Percentiles rank a stretch among this genome's conserved stretches.
These are phyloP conservation scores for Neoconidiobolus thromboides DNA, from an alignment of 371 early-diverging fungal genomes.

Conservation along the genomic window DNA sequence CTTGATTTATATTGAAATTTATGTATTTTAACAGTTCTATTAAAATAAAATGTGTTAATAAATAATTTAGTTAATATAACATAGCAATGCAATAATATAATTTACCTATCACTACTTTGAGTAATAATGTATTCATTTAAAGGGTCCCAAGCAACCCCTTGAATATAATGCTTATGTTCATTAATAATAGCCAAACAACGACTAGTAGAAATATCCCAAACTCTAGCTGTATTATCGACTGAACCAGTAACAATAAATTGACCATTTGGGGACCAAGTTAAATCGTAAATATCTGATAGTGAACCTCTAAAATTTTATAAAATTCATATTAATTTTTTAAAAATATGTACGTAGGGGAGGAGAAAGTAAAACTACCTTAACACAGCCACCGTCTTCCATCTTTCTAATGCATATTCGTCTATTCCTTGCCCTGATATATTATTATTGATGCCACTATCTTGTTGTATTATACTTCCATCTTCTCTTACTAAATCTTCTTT, in stretches of 20 bases:
- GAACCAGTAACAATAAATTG: constrained; percentile 70
- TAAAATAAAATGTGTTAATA: not conserved
- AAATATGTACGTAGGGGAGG: not conserved
- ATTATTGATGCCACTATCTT: not conserved
- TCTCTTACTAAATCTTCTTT: constrained; percentile 28
- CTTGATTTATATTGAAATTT: constrained; percentile 2
- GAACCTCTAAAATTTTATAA: constrained; percentile 26
- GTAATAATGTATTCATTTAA: constrained; percentile 68
- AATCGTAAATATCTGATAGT: constrained; percentile 68
- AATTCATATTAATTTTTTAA: constrained; percentile 4
- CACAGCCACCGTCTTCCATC: constrained; percentile 30
- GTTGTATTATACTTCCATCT: constrained; percentile 8
- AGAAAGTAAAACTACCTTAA: constrained; percentile 15
- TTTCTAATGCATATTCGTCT: constrained; percentile 21
- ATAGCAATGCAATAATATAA: constrained; percentile 8
- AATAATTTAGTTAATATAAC: not conserved
- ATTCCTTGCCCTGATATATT: constrained; percentile 15
- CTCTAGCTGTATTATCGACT: constrained; percentile 76
- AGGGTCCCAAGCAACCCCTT: constrained; percentile 94
- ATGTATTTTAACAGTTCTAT: constrained; percentile 6
- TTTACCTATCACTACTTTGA: constrained; percentile 78
- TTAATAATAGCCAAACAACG: constrained; percentile 53
- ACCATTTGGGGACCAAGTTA: constrained; percentile 91
- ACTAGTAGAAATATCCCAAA: constrained; percentile 70
- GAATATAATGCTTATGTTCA: constrained; percentile 84